Percentiles rank a stretch among this genome's conserved stretches.
These are phyloP conservation scores for Taphrina wiesneri DNA, from an alignment of 1,139 yeast genomes.

Conservation along the genomic window DNA sequence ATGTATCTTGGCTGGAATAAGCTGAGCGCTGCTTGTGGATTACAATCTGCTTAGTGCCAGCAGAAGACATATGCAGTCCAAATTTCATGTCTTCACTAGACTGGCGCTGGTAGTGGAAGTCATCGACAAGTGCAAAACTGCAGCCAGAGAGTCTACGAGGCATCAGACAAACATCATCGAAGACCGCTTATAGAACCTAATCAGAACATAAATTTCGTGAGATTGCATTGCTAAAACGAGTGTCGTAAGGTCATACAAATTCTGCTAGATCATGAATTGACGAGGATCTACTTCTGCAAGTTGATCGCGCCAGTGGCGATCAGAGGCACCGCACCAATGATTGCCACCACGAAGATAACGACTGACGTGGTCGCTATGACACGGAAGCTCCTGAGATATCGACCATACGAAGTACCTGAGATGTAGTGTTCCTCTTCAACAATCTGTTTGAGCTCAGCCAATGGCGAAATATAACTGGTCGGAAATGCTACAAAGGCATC, in stretches of 20 bases:
- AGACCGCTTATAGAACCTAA: background rate
- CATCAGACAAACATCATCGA: no score
- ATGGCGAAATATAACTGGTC: background rate
- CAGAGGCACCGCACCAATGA: background rate
- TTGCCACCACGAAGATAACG: background rate
- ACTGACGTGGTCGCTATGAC: background rate
- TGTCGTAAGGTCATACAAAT: background rate
- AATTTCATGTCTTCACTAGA: no score
- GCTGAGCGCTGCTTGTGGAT: background rate
- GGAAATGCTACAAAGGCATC: conserved; percentile 7
- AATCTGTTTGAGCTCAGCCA: conserved; percentile 12
- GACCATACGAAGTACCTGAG: background rate
- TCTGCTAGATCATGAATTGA: background rate
- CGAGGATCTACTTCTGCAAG: background rate
- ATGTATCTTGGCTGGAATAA: background rate
- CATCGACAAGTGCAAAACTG: no score
- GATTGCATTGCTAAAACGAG: background rate
- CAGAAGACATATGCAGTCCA: no score
- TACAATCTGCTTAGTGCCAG: no score
- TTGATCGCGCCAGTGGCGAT: background rate
- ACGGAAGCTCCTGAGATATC: conserved; percentile 12
- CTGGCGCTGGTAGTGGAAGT: no score
- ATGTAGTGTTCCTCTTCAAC: conserved; percentile 20
- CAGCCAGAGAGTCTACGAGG: no score
- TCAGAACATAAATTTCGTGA: background rate